Conservation (phyloP, 1,139 yeast species). For the Debaryomycetaceae sp. region DNA sequence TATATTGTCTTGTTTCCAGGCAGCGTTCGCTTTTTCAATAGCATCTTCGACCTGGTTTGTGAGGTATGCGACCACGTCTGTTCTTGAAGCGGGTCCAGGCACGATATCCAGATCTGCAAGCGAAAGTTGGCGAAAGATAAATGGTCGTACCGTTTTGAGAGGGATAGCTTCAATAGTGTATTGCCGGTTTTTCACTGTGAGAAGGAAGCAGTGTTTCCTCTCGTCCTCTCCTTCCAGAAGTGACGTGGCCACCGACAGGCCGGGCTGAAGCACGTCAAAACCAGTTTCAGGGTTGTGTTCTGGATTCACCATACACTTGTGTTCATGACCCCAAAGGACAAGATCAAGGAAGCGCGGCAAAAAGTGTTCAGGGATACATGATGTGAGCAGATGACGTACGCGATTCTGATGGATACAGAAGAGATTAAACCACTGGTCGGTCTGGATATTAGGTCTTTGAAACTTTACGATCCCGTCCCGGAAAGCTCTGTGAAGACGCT, state of each 20-base stretch:
- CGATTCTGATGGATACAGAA: conserved; percentile 91
- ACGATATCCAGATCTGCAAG: conserved; percentile 41
- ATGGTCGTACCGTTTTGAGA: conserved; percentile 72
- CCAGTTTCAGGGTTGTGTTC: conserved; percentile 53
- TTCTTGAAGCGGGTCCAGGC: conserved; percentile 55
- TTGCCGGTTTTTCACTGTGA: conserved; percentile 49
- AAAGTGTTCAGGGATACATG: conserved; percentile 75
- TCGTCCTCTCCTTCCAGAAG: conserved; percentile 77
- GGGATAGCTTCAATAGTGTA: conserved; percentile 57
- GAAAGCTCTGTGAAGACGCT: conserved; percentile 72
- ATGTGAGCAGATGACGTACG: conserved; percentile 67
- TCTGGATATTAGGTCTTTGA: conserved; percentile 51
- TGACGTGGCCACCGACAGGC: conserved; percentile 90
- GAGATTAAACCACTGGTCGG: conserved; percentile 70
- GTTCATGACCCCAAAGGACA: conserved; percentile 97
- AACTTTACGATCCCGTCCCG: conserved; percentile 73
- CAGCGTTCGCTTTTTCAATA: conserved; percentile 46
- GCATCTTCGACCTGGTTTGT: conserved; percentile 54
- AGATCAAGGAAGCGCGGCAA: conserved; percentile 75
- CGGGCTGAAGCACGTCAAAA: conserved; percentile 82
- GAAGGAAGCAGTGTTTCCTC: conserved; percentile 61
- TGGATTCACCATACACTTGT: conserved; percentile 78
- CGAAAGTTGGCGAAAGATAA: conserved; percentile 57
- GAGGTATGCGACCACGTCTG: conserved; percentile 52
- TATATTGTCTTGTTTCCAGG: conserved; percentile 34